Base-by-base conservation (phyloP, 176 grass and related monocot genomes). In the Themeda triandra region DNA sequence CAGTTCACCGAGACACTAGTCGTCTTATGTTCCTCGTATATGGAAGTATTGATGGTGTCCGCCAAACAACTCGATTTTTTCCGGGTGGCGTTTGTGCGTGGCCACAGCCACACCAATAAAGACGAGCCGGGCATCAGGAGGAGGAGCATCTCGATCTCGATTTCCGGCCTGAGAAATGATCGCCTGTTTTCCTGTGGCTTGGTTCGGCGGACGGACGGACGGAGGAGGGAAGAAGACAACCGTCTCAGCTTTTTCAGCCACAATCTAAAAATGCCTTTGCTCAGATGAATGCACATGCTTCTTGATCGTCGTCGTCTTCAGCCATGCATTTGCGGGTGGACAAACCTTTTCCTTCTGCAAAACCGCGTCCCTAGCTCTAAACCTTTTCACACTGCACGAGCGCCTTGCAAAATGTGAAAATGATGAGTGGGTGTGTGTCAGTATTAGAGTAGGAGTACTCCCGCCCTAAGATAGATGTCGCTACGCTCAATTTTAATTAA, bases 91-190 rank as follows among this genome's bases (percentile, higher is more conserved):
- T 66, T 63, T 14, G 23, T 49, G 30, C 23, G 18, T 0, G 56
- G 56, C 33, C 33, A 5, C 6, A 5, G 33, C 58, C 6, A 5
- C 73, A 59, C 23, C 66, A 49, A 51, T 82, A 82, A 78, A 66
- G 84, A 79, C 73, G 36, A 86, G 24, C 15, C 23, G 36, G n/a
- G n/a, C 25, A 42, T 13, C 2, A 28, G 29, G 8, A 68, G 71
- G 68, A 70, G 23, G 37, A 59, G 37, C 39, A 71, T 71, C 39
- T 44, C 39, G 51, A 39, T 86, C 88, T 86, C 66, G 88, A 78
- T 90, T 78, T 82, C 54, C 54, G 66, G 33, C 33, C 33, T 35
- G 12, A 49, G 4, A 51, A 23, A 44, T 2, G 39, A 63, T 18
- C 24, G 25, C 88, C 41, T 78, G 65, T 46, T 86, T 82, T 82